Percentiles rank a stretch among this genome's conserved stretches.
Conservation (phyloP, 306 rosid genomes). For the Inga laurina region DNA sequence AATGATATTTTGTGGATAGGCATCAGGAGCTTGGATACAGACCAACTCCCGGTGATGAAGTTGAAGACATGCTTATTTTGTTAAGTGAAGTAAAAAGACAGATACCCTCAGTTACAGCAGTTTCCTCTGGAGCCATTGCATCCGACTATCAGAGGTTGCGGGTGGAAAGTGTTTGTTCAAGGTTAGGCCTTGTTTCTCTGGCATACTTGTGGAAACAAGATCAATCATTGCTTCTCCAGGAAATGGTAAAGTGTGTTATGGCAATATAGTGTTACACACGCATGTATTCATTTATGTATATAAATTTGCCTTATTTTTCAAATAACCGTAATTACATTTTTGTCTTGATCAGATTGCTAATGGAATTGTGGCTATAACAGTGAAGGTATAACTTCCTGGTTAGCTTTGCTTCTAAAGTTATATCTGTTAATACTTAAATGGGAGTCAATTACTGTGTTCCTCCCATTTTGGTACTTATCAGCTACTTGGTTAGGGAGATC, state of each 20-base stretch:
- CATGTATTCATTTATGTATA: conserved; percentile 6
- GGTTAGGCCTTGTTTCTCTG: conserved; percentile 98
- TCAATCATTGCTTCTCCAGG: conserved; percentile 88
- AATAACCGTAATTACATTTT: conserved; percentile 35
- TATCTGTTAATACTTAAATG: conserved; percentile 16
- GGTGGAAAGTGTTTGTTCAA: conserved; percentile 96
- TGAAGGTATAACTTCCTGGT: conserved; percentile 63
- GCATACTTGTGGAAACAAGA: conserved; percentile 98
- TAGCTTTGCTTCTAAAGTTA: conserved; percentile 9
- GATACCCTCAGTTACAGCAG: conserved; percentile 81
- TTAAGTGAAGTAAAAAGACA: conserved; percentile 83
- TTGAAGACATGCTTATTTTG: conserved; percentile 88
- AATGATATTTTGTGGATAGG: conserved; percentile 48
- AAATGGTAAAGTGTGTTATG: conserved; percentile 71
- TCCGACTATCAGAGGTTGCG: conserved; percentile 97
- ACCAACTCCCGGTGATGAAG: conserved; percentile 90
- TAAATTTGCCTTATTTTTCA: conserved; percentile 6
- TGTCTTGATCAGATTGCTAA: conserved; percentile 63
- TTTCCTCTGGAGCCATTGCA: conserved; percentile 97
- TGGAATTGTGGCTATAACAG: conserved; percentile 81
- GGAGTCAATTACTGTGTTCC: conserved; percentile 14
- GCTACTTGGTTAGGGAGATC: not conserved
- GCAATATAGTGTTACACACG: conserved; percentile 16
- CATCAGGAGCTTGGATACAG: conserved; percentile 85
- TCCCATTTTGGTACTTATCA: conserved; percentile 16